Evolutionary conservation across 139 green algal genomes (phyloP), one percentile per base, ranked within the genome.

Genomic region (Volvox africanus): DNA sequence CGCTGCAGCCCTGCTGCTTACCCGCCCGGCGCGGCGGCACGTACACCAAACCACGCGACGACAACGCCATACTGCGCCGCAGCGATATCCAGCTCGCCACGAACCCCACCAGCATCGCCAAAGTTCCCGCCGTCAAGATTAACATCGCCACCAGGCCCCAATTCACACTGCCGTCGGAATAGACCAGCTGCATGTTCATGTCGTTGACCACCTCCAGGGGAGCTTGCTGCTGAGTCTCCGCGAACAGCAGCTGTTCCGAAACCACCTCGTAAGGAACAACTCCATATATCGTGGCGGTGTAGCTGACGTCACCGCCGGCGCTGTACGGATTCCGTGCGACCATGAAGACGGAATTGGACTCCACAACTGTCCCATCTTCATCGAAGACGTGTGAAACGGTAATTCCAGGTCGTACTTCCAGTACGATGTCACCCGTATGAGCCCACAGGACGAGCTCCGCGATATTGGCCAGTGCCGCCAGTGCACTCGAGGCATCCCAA

Each of bases 121-220:
- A 1, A 0, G 79, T 87, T 19, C 71, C 88, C 21, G 78, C 88
- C 16, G 17, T 16, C 78, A 91, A 67, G 6, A 80, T 33, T 13
- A 28, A 1, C 36, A 91, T 67, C 62, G 26, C 35, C 3, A 91
- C 62, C 61, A 91, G 79, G 37, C 88, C 79, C 88, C 88, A 91
- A 62, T 91, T 91, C 55, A 91, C 6, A 37, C 30, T 75, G 79
- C 88, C 88, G 36, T 91, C 88, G 20, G 71, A 1, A 0, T 35
- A 2, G 2, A 90, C 0, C 71, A 21, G 61, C 2, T n/a, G 20
- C 30, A 76, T 13, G 73, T 75, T 19, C 5, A 90, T 61, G 30
- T 83, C 50, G 69, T 82, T 61, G 17, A 82, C 35, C 9, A 89
- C 6, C n/a, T 80, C 21, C 81, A 87, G 65, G 24, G 65, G 65